phyloP scores from a whole-genome alignment of 2,329 filamentous ascomycete genomes.

The Microsporum ferrugineum region DNA sequence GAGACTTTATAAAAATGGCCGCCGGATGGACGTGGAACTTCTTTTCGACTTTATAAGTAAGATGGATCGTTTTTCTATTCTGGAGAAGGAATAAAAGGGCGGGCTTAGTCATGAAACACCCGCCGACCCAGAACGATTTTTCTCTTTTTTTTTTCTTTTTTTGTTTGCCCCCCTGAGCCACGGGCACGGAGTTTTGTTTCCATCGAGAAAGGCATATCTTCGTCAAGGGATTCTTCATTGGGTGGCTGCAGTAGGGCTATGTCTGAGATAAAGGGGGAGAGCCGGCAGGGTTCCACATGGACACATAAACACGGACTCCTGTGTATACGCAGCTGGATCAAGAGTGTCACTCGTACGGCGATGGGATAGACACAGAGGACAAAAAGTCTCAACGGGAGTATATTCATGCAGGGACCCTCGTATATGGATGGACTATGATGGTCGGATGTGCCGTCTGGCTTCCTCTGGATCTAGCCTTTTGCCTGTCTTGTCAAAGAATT shows the following conservation, averaged over 20 bases:
- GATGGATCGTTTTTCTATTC: not conserved
- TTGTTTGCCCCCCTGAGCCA: not conserved
- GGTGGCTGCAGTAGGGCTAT: not conserved
- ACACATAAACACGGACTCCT: too few species aligned
- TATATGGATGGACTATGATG: not conserved
- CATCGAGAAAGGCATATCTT: too few species aligned
- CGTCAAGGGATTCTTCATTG: not conserved
- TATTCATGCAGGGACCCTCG: too few species aligned
- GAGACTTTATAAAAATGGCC: not conserved
- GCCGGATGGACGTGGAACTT: not conserved
- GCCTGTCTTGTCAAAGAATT: conserved; percentile 41
- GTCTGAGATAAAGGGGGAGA: not conserved
- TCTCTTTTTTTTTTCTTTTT: not conserved
- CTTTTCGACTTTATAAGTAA: not conserved
- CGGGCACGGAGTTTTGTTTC: too few species aligned
- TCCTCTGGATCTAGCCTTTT: conserved; percentile 34
- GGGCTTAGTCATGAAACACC: conserved; percentile 3
- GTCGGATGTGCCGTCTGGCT: conserved; percentile 17
- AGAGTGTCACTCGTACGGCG: too few species aligned
- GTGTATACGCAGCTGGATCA: too few species aligned
- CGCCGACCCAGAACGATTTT: not conserved
- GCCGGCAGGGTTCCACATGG: not conserved
- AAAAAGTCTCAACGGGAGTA: too few species aligned
- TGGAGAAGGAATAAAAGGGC: not conserved
- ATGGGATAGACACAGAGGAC: too few species aligned